These are phyloP conservation scores for Clitoria ternatea DNA, from an alignment of 306 rosid genomes.

Conservation along the genomic window DNA sequence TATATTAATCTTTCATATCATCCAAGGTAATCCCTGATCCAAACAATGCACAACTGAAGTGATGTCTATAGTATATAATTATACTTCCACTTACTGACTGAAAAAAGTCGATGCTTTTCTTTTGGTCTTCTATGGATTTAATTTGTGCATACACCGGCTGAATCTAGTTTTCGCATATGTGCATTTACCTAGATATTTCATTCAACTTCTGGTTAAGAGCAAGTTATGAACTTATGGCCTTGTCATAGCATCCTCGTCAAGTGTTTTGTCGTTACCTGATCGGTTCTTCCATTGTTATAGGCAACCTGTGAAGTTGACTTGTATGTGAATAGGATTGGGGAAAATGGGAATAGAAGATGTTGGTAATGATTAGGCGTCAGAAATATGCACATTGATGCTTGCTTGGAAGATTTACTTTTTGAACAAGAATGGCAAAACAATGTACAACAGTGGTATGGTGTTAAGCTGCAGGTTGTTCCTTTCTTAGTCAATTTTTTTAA, in stretches of 20 bases:
- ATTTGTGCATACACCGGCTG: slow-evolving; percentile 28
- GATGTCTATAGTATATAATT: slow-evolving; percentile 21
- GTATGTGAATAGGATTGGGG: background rate
- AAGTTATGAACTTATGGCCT: background rate
- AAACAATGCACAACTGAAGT: slow-evolving; percentile 18
- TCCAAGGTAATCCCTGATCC: slow-evolving; percentile 33
- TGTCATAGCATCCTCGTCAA: background rate
- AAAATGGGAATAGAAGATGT: background rate
- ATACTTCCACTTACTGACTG: slow-evolving; percentile 18
- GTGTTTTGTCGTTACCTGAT: slow-evolving; percentile 14
- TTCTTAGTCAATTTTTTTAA: background rate
- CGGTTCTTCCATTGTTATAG: slow-evolving; percentile 19
- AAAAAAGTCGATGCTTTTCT: slow-evolving; percentile 28
- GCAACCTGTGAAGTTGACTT: slow-evolving; percentile 18
- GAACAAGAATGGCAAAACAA: slow-evolving; percentile 3
- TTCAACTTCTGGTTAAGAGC: background rate
- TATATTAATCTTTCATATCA: slow-evolving; percentile 32
- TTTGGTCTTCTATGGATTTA: slow-evolving; percentile 11
- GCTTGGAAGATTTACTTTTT: slow-evolving; percentile 13
- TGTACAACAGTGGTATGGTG: background rate
- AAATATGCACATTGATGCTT: background rate
- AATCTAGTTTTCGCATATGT: background rate
- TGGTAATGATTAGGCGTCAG: background rate
- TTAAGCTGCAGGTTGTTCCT: background rate
- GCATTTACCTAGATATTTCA: background rate